A percentile compares a stretch with the other conserved stretches of the same genome.
phyloP scores from a whole-genome alignment of 305 asterid species.

The Lippia alba region DNA sequence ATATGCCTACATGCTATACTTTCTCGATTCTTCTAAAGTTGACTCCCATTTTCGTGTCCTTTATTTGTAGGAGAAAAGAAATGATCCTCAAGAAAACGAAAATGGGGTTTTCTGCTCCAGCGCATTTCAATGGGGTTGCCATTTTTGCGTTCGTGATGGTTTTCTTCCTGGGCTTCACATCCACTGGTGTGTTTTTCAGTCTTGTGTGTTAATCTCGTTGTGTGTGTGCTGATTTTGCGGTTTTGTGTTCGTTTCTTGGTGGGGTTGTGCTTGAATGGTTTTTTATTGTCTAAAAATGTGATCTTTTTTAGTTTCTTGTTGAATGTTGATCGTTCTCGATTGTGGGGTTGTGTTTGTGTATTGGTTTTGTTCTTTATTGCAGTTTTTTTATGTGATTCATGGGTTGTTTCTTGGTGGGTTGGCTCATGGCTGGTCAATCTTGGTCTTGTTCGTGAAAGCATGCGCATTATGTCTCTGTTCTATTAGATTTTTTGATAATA shows the following conservation, averaged over 20 bases:
- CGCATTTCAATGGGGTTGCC: conserved; percentile 6
- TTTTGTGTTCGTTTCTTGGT: background rate
- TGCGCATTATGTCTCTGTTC: background rate
- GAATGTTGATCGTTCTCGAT: background rate
- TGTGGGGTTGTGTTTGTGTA: background rate
- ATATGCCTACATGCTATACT: background rate
- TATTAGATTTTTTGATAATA: background rate
- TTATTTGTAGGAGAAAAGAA: too few species aligned
- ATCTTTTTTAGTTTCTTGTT: background rate
- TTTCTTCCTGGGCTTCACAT: background rate
- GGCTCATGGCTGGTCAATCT: background rate
- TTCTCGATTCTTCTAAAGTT: conserved; percentile 11
- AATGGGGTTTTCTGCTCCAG: background rate
- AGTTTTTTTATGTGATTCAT: background rate
- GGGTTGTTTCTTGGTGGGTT: conserved; percentile 1
- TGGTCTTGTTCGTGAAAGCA: background rate
- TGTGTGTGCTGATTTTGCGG: background rate
- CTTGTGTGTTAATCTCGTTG: background rate
- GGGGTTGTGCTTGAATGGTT: background rate
- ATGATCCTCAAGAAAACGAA: background rate
- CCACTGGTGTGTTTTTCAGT: background rate
- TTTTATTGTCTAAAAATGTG: background rate
- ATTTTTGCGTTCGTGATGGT: conserved; percentile 4
- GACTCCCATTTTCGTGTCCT: background rate
- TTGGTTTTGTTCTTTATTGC: background rate